Base-by-base conservation (phyloP, 495 filamentous ascomycete species). In the Astrothelium subdiscretum region DNA sequence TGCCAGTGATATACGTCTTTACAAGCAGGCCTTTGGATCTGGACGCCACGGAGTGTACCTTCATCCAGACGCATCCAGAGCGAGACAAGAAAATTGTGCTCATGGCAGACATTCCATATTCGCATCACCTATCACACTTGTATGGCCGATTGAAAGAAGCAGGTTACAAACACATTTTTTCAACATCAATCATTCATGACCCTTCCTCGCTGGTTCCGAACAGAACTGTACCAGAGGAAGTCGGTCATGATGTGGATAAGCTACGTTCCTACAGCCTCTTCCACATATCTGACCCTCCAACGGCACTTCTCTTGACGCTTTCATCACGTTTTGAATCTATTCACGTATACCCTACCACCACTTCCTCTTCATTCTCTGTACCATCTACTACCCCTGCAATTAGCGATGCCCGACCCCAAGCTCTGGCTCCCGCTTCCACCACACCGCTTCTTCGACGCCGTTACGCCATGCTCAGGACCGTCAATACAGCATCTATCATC, bases 1-100 rank as follows among this genome's bases (percentile, higher is more conserved):
- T 99, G 18, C 90, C 95, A 0, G 90, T 97, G 27, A 86, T 97
- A 61, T 90, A 97, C 69, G 83, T 97, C 60, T 99, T 96, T 71
- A 97, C 94, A 0, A 77, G 75, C 27, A 86, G 86, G 57, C 69
- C 78, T 0, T 79, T 98, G 31, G 75, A 83, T 32, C 73, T 85
- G 18, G 77, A 83, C 11, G 67, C 75, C 1, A 77, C 87, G 0
- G 68, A 87, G 2, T 68, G 75, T 38, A 80, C 81, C 0, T 95
- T 97, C 74, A 82, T 83, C 65, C 70, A 75, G 0, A 85, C 84
- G 29, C 96, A 89, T 71, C 78, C 82, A 0, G 79, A 86, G 31
- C 81, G 76, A 59, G 66, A 76, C 0, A 74, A 83, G 31, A 90
- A 87, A 62, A 79, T 91, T 2, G 79, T 96, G 20, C 72, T 98